These are phyloP conservation scores for Protostelium mycophagum DNA, from an alignment of 78 protist genomes.

Conservation along the genomic window DNA sequence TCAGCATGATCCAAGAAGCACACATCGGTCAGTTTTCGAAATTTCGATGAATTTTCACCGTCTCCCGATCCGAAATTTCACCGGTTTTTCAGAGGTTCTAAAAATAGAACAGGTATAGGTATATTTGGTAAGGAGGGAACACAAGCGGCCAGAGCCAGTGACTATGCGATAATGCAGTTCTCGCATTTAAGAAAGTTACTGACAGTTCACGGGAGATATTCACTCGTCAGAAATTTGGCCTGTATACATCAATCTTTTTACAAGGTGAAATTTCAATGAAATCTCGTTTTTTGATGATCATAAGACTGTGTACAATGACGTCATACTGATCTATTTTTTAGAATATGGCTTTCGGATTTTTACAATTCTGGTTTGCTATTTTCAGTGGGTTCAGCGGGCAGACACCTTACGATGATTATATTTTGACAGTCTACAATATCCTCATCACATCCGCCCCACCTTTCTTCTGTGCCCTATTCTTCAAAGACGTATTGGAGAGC, in stretches of 20 bases:
- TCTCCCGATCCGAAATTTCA: slow-evolving; percentile 5
- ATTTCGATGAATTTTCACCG: no score
- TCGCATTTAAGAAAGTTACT: slow-evolving; percentile 63
- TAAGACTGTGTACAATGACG: no score
- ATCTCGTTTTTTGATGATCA: no score
- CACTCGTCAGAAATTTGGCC: slow-evolving; percentile 31
- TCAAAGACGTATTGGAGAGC: slow-evolving; percentile 25
- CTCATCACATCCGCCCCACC: slow-evolving; percentile 75
- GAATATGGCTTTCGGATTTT: slow-evolving; percentile 49
- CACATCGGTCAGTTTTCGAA: slow-evolving; percentile 28
- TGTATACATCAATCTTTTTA: slow-evolving; percentile 76
- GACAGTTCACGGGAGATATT: slow-evolving; percentile 83
- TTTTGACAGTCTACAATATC: slow-evolving; percentile 64
- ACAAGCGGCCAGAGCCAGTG: slow-evolving; percentile 85
- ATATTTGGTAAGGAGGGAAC: slow-evolving; percentile 87
- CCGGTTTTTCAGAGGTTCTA: not conserved
- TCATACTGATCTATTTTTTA: no score
- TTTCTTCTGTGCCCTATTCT: slow-evolving; percentile 22
- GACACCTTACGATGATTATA: slow-evolving; percentile 59
- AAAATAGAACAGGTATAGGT: slow-evolving; percentile 78
- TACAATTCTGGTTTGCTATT: slow-evolving; percentile 60
- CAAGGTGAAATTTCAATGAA: no score
- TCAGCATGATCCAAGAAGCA: slow-evolving; percentile 83
- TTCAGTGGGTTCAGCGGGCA: slow-evolving; percentile 42
- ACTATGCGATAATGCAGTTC: slow-evolving; percentile 76